Conservation (phyloP, 495 filamentous ascomycete genomes). For the Tuber melanosporum region DNA sequence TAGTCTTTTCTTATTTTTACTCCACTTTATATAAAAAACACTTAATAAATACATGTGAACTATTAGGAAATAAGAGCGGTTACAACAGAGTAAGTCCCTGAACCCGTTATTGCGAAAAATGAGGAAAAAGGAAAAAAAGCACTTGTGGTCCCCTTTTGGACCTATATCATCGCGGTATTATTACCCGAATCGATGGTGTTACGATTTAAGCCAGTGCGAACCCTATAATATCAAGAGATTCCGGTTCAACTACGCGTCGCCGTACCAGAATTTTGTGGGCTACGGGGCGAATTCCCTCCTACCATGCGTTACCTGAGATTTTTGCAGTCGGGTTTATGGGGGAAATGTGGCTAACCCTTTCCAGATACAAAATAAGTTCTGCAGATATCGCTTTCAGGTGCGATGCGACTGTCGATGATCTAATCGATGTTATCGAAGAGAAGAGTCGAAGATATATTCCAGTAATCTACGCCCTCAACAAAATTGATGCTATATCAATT, state of each 20-base stretch:
- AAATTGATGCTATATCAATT: conserved; percentile 96
- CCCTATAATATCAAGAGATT: background rate
- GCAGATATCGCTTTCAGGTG: conserved; percentile 97
- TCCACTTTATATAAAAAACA: background rate
- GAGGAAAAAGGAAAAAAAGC: background rate
- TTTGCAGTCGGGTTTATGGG: conserved; percentile 77
- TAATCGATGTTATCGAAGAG: conserved; percentile 93
- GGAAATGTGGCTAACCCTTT: conserved; percentile 48
- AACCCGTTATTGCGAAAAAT: background rate
- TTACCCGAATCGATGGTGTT: conserved; percentile 1
- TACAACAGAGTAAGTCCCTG: background rate
- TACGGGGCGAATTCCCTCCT: background rate
- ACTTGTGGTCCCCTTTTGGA: background rate
- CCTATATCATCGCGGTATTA: background rate
- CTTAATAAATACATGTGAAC: background rate
- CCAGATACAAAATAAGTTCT: conserved; percentile 80
- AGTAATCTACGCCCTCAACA: conserved; percentile 96
- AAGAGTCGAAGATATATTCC: conserved; percentile 95
- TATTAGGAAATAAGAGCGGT: conserved; percentile 1
- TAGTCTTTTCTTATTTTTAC: conserved; percentile 3
- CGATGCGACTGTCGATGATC: conserved; percentile 83
- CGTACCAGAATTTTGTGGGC: conserved; percentile 29
- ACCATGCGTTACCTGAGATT: conserved; percentile 57
- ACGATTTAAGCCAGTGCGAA: background rate
- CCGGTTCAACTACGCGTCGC: background rate